These are phyloP conservation scores for Zygnema cylindricum DNA, from an alignment of 139 green algal genomes.

Conservation along the genomic window DNA sequence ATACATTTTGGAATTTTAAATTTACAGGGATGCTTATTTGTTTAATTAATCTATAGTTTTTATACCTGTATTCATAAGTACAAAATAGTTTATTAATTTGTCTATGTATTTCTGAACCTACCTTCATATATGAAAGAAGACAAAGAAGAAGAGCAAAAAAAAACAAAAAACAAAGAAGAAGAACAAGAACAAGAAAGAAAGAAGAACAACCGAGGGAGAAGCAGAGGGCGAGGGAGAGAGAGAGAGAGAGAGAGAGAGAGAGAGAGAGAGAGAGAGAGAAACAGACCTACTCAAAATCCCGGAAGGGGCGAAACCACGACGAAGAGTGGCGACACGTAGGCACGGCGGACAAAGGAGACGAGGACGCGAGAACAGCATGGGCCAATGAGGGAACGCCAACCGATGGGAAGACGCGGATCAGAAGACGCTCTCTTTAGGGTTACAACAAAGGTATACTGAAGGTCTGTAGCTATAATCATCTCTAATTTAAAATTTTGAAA, in stretches of 20 bases:
- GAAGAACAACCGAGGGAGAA: background rate
- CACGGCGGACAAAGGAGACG: background rate
- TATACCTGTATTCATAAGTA: too few species aligned
- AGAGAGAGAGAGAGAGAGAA: background rate
- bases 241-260: constrained; percentile 2
- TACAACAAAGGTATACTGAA: too few species aligned
- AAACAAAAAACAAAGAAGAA: background rate
- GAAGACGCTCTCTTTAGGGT: background rate
- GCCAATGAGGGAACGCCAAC: background rate
- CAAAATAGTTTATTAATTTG: too few species aligned
- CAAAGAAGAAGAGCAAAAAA: background rate
- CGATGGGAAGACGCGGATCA: background rate
- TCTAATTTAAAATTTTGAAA: too few species aligned
- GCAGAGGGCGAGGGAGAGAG: background rate
- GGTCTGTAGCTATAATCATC: too few species aligned
- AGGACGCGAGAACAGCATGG: background rate
- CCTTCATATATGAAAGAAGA: too few species aligned
- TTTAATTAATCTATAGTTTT: too few species aligned
- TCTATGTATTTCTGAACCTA: too few species aligned
- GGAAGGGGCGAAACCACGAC: background rate
- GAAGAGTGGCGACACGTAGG: background rate
- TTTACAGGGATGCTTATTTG: too few species aligned
- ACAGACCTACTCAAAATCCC: too few species aligned
- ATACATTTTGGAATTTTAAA: too few species aligned
- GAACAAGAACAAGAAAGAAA: background rate